These are phyloP conservation scores for Chamaecyparis obtusa DNA, from an alignment of 75 land plant species.

Conservation along the genomic window DNA sequence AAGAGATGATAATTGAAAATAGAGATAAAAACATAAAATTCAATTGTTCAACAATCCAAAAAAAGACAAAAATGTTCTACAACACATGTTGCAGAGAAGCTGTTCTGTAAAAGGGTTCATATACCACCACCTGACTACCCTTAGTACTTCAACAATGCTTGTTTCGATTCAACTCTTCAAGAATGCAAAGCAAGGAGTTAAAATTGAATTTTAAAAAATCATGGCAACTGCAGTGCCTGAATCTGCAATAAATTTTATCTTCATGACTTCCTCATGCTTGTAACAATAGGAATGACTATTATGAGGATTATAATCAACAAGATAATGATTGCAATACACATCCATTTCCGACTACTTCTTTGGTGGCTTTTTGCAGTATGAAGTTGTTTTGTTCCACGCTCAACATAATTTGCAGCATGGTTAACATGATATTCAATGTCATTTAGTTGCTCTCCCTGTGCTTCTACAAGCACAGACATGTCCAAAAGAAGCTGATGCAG, in stretches of 20 bases:
- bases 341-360: constrained; percentile 48
- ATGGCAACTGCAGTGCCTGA: neutral
- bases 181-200: neutral
- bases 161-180: neutral
- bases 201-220: neutral
- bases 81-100: neutral
- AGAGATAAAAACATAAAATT: neutral
- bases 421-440: constrained; percentile 52
- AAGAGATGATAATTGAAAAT: neutral
- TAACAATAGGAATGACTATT: constrained; percentile 45
- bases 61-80: neutral
- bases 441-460: constrained; percentile 62
- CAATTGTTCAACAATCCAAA: neutral
- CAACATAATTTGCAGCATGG: constrained; percentile 35
- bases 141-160: neutral
- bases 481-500: constrained; percentile 58
- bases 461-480: constrained; percentile 60
- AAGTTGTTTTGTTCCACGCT: constrained; percentile 35
- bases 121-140: neutral
- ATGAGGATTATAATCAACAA: constrained; percentile 37
- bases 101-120: neutral
- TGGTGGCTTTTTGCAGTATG: constrained; percentile 31
- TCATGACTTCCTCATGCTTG: constrained; percentile 38
- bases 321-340: constrained; percentile 39
- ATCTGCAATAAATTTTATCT: neutral